Conservation (phyloP, 1,284 basidiomycete species). For the Psilocybe mexicana region DNA sequence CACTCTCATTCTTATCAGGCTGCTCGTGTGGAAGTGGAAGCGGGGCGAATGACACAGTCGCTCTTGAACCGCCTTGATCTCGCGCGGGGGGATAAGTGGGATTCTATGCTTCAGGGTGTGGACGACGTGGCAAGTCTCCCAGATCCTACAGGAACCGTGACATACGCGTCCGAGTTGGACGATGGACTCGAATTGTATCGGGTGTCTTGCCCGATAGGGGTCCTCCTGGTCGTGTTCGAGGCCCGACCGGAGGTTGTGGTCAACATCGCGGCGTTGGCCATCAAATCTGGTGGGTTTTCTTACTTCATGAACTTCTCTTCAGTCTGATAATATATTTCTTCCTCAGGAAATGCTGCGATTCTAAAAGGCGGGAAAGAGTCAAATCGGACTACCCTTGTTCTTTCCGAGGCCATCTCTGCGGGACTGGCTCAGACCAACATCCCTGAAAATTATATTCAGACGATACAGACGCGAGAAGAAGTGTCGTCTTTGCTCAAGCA, state of each 20-base stretch:
- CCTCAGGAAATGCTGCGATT: constrained; percentile 85
- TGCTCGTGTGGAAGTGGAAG: constrained; percentile 75
- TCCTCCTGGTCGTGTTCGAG: constrained; percentile 96
- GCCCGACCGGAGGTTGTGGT: constrained; percentile 97
- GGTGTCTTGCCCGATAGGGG: constrained; percentile 96
- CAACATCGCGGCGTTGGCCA: constrained; percentile 94
- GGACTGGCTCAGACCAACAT: constrained; percentile 77
- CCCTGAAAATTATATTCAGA: constrained; percentile 85
- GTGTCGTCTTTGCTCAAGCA: constrained; percentile 85
- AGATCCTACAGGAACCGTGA: constrained; percentile 86
- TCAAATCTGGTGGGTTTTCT: constrained; percentile 80
- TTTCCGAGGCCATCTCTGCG: constrained; percentile 78
- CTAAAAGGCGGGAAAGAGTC: constrained; percentile 98
- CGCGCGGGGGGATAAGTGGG: constrained; percentile 87
- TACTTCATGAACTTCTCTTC: background rate
- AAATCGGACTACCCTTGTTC: constrained; percentile 70
- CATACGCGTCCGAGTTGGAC: constrained; percentile 88
- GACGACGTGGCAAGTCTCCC: constrained; percentile 84
- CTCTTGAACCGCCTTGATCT: constrained; percentile 89
- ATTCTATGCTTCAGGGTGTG: constrained; percentile 90
- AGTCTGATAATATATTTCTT: constrained; percentile 22
- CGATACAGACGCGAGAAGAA: constrained; percentile 91
- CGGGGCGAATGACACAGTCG: constrained; percentile 82
- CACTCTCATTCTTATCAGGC: constrained; percentile 44
- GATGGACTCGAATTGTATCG: constrained; percentile 88